phyloP scores from a whole-genome alignment of 345 rosid genomes.

The Cardiospermum halicacabum region DNA sequence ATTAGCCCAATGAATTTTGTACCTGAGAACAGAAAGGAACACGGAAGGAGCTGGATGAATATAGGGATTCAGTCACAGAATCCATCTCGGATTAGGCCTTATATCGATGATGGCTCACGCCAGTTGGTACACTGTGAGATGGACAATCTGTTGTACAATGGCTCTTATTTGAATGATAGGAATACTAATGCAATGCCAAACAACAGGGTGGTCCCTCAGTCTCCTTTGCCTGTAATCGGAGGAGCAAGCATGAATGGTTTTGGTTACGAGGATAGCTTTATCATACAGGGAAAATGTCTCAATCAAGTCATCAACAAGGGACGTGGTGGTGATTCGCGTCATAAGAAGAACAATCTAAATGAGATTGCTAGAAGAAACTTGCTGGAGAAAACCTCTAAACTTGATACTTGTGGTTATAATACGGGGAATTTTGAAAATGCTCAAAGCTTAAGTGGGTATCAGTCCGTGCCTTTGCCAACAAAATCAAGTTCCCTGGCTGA shows the following conservation, averaged over 20 bases:
- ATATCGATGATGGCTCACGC: conserved; percentile 17
- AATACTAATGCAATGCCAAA: conserved; percentile 13
- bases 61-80: conserved; percentile 12
- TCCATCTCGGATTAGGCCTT: conserved; percentile 16
- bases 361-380: conserved; percentile 21
- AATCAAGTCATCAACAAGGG: conserved; percentile 15
- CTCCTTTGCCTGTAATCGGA: conserved; percentile 23
- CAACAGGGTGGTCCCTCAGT: conserved; percentile 26
- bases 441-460: conserved; percentile 9
- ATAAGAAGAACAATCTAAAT: conserved; percentile 23
- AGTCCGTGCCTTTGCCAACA: conserved; percentile 19
- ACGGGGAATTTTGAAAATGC: conserved; percentile 21
- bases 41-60: conserved; percentile 13
- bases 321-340: conserved; percentile 11
- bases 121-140: conserved; percentile 19
- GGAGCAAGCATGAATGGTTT: conserved; percentile 17
- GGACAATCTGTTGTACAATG: conserved; percentile 8
- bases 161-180: conserved; percentile 23
- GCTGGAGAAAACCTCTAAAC: conserved; percentile 21
- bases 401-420: conserved; percentile 11
- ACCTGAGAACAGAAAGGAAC: conserved; percentile 28
- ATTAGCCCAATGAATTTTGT: conserved; percentile 27
- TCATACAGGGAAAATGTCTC: conserved; percentile 31
- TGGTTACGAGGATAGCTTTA: conserved; percentile 34
- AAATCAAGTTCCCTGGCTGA: conserved; percentile 30